These are phyloP conservation scores for Candida morakotiae DNA, from an alignment of 805 yeast species.

Conservation along the genomic window DNA sequence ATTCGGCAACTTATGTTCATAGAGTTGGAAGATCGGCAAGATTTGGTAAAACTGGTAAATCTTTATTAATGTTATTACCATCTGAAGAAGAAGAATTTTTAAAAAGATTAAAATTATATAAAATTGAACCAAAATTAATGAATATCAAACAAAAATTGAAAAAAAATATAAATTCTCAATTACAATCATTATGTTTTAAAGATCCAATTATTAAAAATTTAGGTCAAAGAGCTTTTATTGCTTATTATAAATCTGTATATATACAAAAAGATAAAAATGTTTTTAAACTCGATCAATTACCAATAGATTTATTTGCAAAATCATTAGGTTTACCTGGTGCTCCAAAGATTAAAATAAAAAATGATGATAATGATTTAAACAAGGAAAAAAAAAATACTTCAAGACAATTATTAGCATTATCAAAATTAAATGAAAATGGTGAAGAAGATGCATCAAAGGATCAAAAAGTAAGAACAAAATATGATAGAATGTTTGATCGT, in stretches of 20 bases:
- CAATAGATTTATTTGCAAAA: slow-evolving; percentile 79
- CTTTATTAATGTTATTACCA: slow-evolving; percentile 78
- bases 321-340: slow-evolving; percentile 95
- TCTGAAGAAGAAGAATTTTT: slow-evolving; percentile 77
- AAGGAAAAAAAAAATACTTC: slow-evolving; percentile 81
- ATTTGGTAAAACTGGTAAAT: slow-evolving; percentile 79
- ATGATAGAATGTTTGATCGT: slow-evolving; percentile 94
- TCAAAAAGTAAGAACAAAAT: slow-evolving; percentile 69
- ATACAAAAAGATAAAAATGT: slow-evolving; percentile 85
- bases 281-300: slow-evolving; percentile 71
- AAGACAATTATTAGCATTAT: slow-evolving; percentile 57
- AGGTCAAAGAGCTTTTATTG: slow-evolving; percentile 93
- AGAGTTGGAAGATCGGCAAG: slow-evolving; percentile 90
- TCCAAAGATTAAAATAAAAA: slow-evolving; percentile 77
- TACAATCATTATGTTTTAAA: slow-evolving; percentile 87
- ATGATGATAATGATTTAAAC: slow-evolving; percentile 37
- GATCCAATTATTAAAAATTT: slow-evolving; percentile 88
- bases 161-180: slow-evolving; percentile 72
- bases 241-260: slow-evolving; percentile 81
- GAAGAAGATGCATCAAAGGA: slow-evolving; percentile 38
- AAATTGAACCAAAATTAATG: slow-evolving; percentile 67
- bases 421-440: slow-evolving; percentile 55
- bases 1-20: slow-evolving; percentile 82
- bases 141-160: slow-evolving; percentile 71
- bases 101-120: slow-evolving; percentile 54